Base-by-base conservation (phyloP, 768 basidiomycete genomes). In the Astraeus odoratus region DNA sequence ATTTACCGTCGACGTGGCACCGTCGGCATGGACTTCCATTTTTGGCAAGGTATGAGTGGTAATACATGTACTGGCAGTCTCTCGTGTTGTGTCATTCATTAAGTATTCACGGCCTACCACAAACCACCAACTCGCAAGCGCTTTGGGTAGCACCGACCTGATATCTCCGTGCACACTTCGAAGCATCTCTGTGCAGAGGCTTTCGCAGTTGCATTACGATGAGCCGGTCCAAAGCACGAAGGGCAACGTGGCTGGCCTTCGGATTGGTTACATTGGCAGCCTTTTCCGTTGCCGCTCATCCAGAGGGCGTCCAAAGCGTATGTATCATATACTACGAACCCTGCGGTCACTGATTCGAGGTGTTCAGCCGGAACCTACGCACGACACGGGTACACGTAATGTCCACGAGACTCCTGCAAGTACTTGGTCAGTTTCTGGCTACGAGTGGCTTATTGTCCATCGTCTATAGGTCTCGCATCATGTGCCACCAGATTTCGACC, bases 191-290 rank as follows among this genome's bases (percentile, higher is more conserved):
- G 10, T n/a, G 4, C 30, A 6, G 27, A 29, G 27, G 27, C 13
- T 29, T 6, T 29, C 30, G 12, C 10, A 31, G n/a, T 31, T 31
- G 4, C 10, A 5, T 31, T 12, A 31, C 10, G 30, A 31, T 12
- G 30, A n/a, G 30, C 30, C 4, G 30, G 8, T 33, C 54, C 39
- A 55, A 51, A 30, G 57, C 51, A 48, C 58, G 67, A 51, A 76
- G 74, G 55, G 75, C 75, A 37, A 66, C 72, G 38, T 82, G 80
- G 79, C 59, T 81, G 36, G 77, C 77, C 39, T 78, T 80, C 62
- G 76, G 75, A 46, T 68, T 82, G 51, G 65, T 80, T 52, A 74
- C 74, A 44, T 58, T 81, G 19, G 64, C 73, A 31, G 69, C 67
- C 22, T 58, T 72, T 35, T 65, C 73, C 43, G 68, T 70, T 26